These are phyloP conservation scores for Saccharomycopsis vini DNA, from an alignment of 805 yeast genomes.

Conservation along the genomic window DNA sequence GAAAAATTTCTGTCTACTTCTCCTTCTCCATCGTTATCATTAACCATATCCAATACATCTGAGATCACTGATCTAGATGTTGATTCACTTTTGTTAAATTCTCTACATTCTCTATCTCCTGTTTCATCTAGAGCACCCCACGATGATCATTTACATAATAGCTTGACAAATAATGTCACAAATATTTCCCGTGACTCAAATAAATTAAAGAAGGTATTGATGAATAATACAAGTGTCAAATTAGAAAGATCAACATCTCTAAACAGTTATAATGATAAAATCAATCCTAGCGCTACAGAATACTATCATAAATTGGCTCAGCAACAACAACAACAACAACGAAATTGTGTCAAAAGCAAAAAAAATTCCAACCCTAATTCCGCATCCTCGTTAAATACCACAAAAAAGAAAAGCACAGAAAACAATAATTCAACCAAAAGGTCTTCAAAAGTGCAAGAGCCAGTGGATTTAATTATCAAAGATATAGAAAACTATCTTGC, in stretches of 20 bases:
- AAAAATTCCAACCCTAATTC: no score
- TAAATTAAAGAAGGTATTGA: slow-evolving; percentile 6
- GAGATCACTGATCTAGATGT: slow-evolving; percentile 17
- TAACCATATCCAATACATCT: slow-evolving; percentile 14
- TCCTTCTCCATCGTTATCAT: slow-evolving; percentile 14
- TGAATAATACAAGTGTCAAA: slow-evolving; percentile 5
- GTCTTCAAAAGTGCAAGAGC: no score
- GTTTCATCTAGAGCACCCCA: slow-evolving; percentile 2
- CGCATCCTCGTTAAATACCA: no score
- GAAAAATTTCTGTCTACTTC: slow-evolving; percentile 5
- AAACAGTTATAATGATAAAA: slow-evolving; percentile 3
- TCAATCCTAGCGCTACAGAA: neutral
- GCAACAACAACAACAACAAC: neutral
- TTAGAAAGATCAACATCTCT: slow-evolving; percentile 11
- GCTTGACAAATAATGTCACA: slow-evolving; percentile 5
- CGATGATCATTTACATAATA: slow-evolving; percentile 6
- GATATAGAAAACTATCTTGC: no score
- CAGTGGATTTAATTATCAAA: no score
- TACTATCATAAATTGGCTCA: neutral
- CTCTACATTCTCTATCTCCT: slow-evolving; percentile 10
- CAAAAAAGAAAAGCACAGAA: no score
- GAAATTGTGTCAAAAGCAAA: no score
- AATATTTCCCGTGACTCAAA: slow-evolving; percentile 14
- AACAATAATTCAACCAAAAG: no score
- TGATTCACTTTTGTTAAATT: slow-evolving; percentile 10